Evolutionary conservation across 768 basidiomycete genomes (phyloP), one percentile per base, ranked within the genome.

Genomic region (Lactifluus volemus): DNA sequence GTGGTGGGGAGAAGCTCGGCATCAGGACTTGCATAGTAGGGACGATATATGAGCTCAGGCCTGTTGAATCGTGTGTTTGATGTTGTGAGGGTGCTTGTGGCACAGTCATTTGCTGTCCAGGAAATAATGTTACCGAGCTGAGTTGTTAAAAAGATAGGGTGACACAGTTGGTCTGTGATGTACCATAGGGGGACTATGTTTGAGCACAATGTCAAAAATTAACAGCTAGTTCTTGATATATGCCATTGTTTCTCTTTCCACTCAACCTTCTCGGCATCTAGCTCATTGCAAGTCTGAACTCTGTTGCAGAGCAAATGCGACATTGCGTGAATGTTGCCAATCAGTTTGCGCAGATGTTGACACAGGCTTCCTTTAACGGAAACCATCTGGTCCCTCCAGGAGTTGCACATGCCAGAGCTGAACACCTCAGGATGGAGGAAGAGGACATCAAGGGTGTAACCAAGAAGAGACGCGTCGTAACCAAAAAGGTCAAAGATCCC

Each of bases 401-500:
- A 19, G 39, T 6, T 21, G 39, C 44, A 25, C n/a, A 62, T 1
- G 52, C 19, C n/a, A 41, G 61, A 44, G 49, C 76, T 63, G 88
- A 88, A 71, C 82, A 83, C 69, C 86, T 83, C 68, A 58, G 55
- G 19, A 48, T 58, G 17, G 67, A 64, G 5, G 64, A 61, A 3
- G 69, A 71, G 7, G 64, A 55, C 21, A 65, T 65, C 4, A 72
- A 72, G 42, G 69, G 63, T 11, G 65, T 54, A 32, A 69, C 73
- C 53, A 77, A 78, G 69, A 87, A 84, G 71, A 78, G 81, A 71
- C 80, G 83, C 65, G 44, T 42, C 29, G 25, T 41, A 76, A 76
- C 66, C 76, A 92, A 86, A 73, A 86, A 87, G 67, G 78, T 69
- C 44, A 85, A 86, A 73, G 95, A 98, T 68, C 93, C 94, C 19